These are phyloP conservation scores for Graphiopsis chlorocephala DNA, from an alignment of 2,329 filamentous ascomycete genomes.

Conservation along the genomic window DNA sequence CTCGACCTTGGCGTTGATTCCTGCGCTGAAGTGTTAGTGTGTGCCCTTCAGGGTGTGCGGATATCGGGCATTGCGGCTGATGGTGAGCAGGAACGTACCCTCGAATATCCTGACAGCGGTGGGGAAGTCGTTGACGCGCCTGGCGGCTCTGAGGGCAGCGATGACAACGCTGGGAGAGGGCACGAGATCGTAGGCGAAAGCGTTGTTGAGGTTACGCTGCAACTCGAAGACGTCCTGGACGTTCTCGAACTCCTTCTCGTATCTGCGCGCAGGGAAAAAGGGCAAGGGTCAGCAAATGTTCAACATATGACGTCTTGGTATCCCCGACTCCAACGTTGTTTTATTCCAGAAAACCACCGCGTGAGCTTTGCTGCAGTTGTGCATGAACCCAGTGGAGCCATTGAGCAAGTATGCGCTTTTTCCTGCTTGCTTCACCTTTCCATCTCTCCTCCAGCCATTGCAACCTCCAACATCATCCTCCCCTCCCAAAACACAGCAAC, in stretches of 20 bases:
- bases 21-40: conserved; percentile 46
- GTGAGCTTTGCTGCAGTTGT: neutral
- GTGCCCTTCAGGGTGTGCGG: neutral
- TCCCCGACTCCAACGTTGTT: neutral
- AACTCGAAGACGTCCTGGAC: conserved; percentile 99
- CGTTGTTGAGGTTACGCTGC: conserved; percentile 96
- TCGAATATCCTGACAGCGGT: conserved; percentile 98
- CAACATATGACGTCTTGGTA: neutral
- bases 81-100: conserved; percentile 58
- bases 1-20: conserved; percentile 99
- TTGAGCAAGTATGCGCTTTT: conserved; percentile 17
- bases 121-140: conserved; percentile 96
- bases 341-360: neutral
- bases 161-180: conserved; percentile 87
- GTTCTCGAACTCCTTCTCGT: conserved; percentile 97
- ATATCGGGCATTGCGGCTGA: neutral
- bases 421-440: neutral
- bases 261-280: conserved; percentile 59
- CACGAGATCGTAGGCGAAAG: conserved; percentile 99
- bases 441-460: conserved; percentile 9
- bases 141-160: conserved; percentile 87
- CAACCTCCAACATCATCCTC: neutral
- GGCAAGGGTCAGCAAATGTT: neutral
- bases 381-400: conserved; percentile 9
- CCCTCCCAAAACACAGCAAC: neutral